Percentiles rank a stretch among this genome's conserved stretches.
Conservation (phyloP, 305 asterid genomes). For the Fraxinus angustifolia region DNA sequence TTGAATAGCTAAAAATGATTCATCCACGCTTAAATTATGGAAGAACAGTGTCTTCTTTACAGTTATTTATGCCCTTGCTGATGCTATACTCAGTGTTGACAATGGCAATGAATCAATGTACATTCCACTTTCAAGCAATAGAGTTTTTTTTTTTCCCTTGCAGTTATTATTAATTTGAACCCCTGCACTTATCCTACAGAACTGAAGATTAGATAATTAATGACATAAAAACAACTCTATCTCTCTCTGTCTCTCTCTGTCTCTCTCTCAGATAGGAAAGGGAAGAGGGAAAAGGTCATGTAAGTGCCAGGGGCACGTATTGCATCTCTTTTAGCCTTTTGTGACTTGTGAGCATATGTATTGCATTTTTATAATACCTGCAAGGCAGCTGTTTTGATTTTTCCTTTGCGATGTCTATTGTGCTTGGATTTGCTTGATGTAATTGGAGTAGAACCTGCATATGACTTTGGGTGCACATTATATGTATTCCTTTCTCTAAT, state of each 20-base stretch:
- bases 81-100: not conserved
- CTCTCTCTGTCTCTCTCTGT: not conserved
- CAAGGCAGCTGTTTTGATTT: not conserved
- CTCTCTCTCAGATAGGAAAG: not conserved
- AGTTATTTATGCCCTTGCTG: not conserved
- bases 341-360: too few relatives aligned
- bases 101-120: not conserved
- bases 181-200: not conserved
- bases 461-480: not conserved
- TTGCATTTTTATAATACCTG: not conserved
- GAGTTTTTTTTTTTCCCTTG: not conserved
- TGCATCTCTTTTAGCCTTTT: not conserved
- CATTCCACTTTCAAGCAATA: not conserved
- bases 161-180: not conserved
- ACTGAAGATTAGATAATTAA: not conserved
- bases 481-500: not conserved
- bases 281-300: not conserved
- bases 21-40: not conserved
- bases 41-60: not conserved
- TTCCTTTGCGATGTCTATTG: not conserved
- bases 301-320: not conserved
- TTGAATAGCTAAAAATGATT: not conserved
- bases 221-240: not conserved
- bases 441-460: not conserved
- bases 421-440: not conserved